Base-by-base conservation (phyloP, 129 eudicot species). In the Artemisia tridentata region DNA sequence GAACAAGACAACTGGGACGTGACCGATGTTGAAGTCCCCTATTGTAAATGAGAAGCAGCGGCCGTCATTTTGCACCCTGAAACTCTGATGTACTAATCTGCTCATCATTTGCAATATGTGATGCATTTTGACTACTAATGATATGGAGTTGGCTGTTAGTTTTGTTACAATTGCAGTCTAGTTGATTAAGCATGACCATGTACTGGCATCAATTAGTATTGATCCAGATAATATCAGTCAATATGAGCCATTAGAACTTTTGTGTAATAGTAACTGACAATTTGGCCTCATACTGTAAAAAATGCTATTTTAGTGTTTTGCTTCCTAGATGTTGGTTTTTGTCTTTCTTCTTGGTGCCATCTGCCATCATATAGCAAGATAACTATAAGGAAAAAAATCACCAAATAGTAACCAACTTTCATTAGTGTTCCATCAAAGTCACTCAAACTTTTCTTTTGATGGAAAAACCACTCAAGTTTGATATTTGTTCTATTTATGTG, bases 1-100 rank as follows among this genome's bases (percentile, higher is more conserved):
- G 78, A 83, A 21, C 75, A 53, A 60, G 91, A 86, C 74, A 86
- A 86, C 77, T 86, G 91, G 91, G 89, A 81, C n/a, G 61, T 63
- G 15, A 53, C 75, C 52, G 83, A 86, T 49, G 81, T 68, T 15
- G 84, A 75, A 54, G 47, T 83, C 72, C 86, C 91, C 51, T 86
- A 83, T 71, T 78, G 84, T 69, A 15, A n/a, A 72, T 74, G 54
- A 77, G 60, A 20, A 16, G 16, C 70, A 12, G 9, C 19, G 11
- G 11, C 9, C 17, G 12, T 52, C 38, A 29, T 21, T 21, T 56
- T 69, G 69, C 63, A 51, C 71, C 70, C 38, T 27, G 50, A 71
- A 57, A 41, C 76, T 72, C 68, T 72, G 25, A 72, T 72, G 48
- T 16, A 29, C 60, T 72, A 4, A 61, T 68, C 50, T 69, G 64